phyloP scores from a whole-genome alignment of 2,329 filamentous ascomycete genomes.

The Penicillium freii region DNA sequence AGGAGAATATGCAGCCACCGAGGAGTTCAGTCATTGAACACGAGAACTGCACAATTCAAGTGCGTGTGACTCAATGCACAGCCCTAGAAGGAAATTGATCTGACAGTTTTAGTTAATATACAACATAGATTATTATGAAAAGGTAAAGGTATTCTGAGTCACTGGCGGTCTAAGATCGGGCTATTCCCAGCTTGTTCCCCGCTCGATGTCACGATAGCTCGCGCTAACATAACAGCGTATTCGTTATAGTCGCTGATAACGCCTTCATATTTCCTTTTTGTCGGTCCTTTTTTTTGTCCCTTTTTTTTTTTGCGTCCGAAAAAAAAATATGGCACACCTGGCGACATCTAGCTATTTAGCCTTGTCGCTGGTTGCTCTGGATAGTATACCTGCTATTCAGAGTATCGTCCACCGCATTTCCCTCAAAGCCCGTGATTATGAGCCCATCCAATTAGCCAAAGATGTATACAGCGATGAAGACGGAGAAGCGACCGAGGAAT shows the following conservation, averaged over 20 bases:
- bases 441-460: conserved; percentile 19
- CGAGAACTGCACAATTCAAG: background rate
- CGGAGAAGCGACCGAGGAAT: conserved; percentile 65
- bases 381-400: conserved; percentile 28
- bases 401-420: conserved; percentile 22
- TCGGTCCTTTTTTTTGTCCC: background rate
- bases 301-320: background rate
- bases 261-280: background rate
- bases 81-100: background rate
- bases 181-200: background rate
- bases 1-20: background rate
- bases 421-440: conserved; percentile 18
- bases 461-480: conserved; percentile 67
- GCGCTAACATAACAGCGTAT: background rate
- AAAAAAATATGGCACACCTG: conserved; percentile 22
- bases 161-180: conserved; percentile 2
- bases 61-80: background rate
- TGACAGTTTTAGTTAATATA: background rate
- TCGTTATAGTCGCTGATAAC: background rate
- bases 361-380: conserved; percentile 23
- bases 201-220: background rate
- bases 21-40: background rate
- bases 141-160: conserved; percentile 3
- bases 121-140: background rate
- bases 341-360: conserved; percentile 25